phyloP scores from a whole-genome alignment of 768 basidiomycete species.

The Cystobasidiopsis lactophilus region DNA sequence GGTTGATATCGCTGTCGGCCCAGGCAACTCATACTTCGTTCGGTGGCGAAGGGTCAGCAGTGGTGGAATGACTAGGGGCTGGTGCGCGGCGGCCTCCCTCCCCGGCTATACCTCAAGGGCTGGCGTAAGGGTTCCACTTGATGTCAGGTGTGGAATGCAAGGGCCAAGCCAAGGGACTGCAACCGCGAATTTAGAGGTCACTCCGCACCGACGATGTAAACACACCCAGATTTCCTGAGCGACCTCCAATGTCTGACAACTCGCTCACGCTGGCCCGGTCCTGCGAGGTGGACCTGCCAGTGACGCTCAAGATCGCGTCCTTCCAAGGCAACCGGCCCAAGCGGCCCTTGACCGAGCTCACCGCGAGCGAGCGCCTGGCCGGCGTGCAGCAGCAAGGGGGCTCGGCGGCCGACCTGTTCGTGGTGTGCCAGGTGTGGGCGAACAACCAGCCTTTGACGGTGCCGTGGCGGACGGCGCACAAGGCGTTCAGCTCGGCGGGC shows the following conservation, averaged over 20 bases:
- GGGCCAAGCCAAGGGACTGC: too few relatives aligned
- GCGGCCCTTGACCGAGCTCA: slow-evolving; percentile 47
- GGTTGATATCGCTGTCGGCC: too few relatives aligned
- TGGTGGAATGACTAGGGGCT: too few relatives aligned
- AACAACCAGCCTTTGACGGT: slow-evolving; percentile 86
- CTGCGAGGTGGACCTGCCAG: neutral
- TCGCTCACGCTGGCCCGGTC: neutral
- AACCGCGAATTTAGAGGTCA: too few relatives aligned
- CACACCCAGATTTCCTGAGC: too few relatives aligned
- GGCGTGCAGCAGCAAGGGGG: slow-evolving; percentile 57
- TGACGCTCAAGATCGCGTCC: slow-evolving; percentile 17
- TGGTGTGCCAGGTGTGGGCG: slow-evolving; percentile 73
- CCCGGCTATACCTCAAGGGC: too few relatives aligned
- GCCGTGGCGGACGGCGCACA: slow-evolving; percentile 75
- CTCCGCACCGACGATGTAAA: too few relatives aligned
- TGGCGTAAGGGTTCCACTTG: too few relatives aligned
- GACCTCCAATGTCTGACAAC: neutral
- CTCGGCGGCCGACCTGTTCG: slow-evolving; percentile 77
- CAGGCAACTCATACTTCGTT: too few relatives aligned
- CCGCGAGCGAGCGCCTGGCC: slow-evolving; percentile 60
- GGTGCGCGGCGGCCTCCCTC: too few relatives aligned
- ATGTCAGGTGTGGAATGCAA: too few relatives aligned
- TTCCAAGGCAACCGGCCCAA: slow-evolving; percentile 60
- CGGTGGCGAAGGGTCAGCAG: too few relatives aligned
- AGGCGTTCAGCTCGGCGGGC: slow-evolving; percentile 49